Base-by-base conservation (phyloP, 169 alveolate species). In the Hepatocystis sp. region DNA sequence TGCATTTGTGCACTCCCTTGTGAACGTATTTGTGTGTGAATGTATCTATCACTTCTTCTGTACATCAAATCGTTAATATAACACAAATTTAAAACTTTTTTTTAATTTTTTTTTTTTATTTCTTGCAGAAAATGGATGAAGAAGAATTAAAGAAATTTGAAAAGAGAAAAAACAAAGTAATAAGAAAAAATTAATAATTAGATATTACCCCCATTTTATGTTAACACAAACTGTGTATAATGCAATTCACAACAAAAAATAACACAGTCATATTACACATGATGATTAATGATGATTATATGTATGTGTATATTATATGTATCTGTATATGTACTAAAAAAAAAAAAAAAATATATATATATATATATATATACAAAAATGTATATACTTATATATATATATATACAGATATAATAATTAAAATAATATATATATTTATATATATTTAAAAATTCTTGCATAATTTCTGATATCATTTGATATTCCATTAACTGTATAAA, bases 61-160 rank as follows among this genome's bases (percentile, higher is more conserved):
- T n/a, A n/a, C n/a, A n/a, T n/a, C n/a, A n/a, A n/a, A n/a, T n/a
- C n/a, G n/a, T n/a, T n/a, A n/a, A n/a, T n/a, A n/a, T n/a, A n/a
- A n/a, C n/a, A n/a, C n/a, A n/a, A n/a, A n/a, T n/a, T n/a, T n/a
- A n/a, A n/a, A n/a, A n/a, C n/a, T n/a, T n/a, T n/a, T n/a, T n/a
- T n/a, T n/a, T n/a, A n/a, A n/a, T n/a, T n/a, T 28, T 67, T 13
- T 56, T 23, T 32, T 36, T 56, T 46, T 13, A 56, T 56, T 58
- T 56, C 58, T 71, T 13, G 30, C 28, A 71, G 88, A 76, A 76
- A 40, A 46, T 76, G 21, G 88, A 76, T 51, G 71, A 76, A 21
- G 66, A 76, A 58, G 61, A 76, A 76, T 76, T 76, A 36, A 60
- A 76, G 30, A 60, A 36, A 34, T 76, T 27, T 21, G 15, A 28